A percentile compares a stretch with the other conserved stretches of the same genome.
Conservation (phyloP, 2,329 filamentous ascomycete genomes). For the Xylariales sp. region DNA sequence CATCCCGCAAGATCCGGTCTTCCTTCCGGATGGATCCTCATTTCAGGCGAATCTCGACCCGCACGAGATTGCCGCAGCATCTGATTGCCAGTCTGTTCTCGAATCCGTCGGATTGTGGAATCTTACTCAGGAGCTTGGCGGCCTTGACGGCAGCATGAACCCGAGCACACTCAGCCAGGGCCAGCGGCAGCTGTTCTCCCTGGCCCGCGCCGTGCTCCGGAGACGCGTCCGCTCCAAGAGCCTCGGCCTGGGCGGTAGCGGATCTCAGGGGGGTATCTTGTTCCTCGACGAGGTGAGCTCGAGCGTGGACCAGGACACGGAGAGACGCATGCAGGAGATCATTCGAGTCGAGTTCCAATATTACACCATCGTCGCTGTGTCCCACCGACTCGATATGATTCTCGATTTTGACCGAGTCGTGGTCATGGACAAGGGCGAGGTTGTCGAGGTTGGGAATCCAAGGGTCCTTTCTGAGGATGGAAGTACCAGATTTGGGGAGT, state of each 20-base stretch:
- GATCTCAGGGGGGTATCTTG: too few species aligned
- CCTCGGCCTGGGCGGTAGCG: constrained; percentile 8
- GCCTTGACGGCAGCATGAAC: constrained; percentile 27
- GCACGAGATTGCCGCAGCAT: constrained; percentile 11
- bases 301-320: constrained; percentile 23
- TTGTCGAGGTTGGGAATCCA: constrained; percentile 33
- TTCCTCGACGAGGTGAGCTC: constrained; percentile 28
- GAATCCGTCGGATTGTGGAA: constrained; percentile 16
- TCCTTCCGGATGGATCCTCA: constrained; percentile 31
- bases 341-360: constrained; percentile 17
- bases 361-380: constrained; percentile 43
- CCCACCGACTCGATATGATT: constrained; percentile 31
- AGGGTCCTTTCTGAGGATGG: constrained; percentile 9
- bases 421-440: constrained; percentile 39
- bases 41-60: constrained; percentile 29
- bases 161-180: constrained; percentile 43
- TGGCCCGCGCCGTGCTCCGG: constrained; percentile 20
- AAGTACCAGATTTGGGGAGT: constrained; percentile 15
- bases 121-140: constrained; percentile 17
- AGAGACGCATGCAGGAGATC: constrained; percentile 17
- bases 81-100: constrained; percentile 17
- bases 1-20: constrained; percentile 38
- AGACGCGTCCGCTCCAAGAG: constrained; percentile 10
- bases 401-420: constrained; percentile 42
- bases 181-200: constrained; percentile 31